These are phyloP conservation scores for Talaromyces borbonicus DNA, from an alignment of 495 filamentous ascomycete genomes.

Conservation along the genomic window DNA sequence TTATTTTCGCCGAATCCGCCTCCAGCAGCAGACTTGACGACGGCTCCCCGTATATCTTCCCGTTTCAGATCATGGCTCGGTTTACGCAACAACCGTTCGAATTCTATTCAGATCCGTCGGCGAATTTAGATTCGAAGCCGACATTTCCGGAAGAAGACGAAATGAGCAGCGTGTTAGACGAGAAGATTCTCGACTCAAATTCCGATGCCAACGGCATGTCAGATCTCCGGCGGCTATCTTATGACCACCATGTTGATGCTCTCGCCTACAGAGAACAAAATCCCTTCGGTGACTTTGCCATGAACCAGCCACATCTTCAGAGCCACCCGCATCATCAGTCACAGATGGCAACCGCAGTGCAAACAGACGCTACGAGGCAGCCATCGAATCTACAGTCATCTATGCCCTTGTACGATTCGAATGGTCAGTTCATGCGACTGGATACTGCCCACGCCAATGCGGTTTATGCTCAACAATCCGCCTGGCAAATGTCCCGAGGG, in stretches of 20 bases:
- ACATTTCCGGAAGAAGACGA: slow-evolving; percentile 72
- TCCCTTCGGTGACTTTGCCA: slow-evolving; percentile 67
- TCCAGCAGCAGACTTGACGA: too few relatives aligned
- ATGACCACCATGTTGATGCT: slow-evolving; percentile 53
- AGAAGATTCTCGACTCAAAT: slow-evolving; percentile 69
- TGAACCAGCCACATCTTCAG: slow-evolving; percentile 22
- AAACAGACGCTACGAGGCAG: slow-evolving; percentile 23
- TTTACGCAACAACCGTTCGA: slow-evolving; percentile 40
- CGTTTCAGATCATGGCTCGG: slow-evolving; percentile 26
- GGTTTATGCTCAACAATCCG: slow-evolving; percentile 42
- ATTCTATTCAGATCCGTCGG: slow-evolving; percentile 52
- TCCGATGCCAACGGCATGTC: slow-evolving; percentile 61
- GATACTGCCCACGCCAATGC: slow-evolving; percentile 40
- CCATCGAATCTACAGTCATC: slow-evolving; percentile 23
- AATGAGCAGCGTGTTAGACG: slow-evolving; percentile 71
- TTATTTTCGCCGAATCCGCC: too few relatives aligned
- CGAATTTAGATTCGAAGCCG: slow-evolving; percentile 51
- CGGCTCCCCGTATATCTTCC: slow-evolving; percentile 7
- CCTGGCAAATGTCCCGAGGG: slow-evolving; percentile 31
- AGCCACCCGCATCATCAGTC: slow-evolving; percentile 9
- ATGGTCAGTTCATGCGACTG: slow-evolving; percentile 48
- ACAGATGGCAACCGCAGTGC: slow-evolving; percentile 1
- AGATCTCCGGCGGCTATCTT: slow-evolving; percentile 56
- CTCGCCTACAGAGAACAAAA: slow-evolving; percentile 66
- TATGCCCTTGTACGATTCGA: slow-evolving; percentile 27